phyloP scores from a whole-genome alignment of 345 rosid genomes.

The Turritis glabra region DNA sequence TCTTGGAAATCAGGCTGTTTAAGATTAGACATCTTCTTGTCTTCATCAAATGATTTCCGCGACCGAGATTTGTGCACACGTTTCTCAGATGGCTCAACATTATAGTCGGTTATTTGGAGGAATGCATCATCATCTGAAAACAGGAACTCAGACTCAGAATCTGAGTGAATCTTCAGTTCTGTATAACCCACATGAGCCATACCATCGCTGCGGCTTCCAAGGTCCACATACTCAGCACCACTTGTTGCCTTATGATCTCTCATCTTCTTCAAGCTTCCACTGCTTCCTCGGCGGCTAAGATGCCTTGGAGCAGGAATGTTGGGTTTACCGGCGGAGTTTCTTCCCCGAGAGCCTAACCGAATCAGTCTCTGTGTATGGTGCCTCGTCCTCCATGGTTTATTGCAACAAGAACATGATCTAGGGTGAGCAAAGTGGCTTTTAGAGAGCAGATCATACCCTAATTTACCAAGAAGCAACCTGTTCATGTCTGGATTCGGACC shows the following conservation, averaged over 20 bases:
- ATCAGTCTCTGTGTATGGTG: slow-evolving; percentile 40
- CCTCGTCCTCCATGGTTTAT: slow-evolving; percentile 53
- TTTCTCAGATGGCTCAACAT: slow-evolving; percentile 34
- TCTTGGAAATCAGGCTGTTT: slow-evolving; percentile 25
- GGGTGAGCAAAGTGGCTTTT: slow-evolving; percentile 39
- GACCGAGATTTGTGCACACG: slow-evolving; percentile 30
- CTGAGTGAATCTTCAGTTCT: slow-evolving; percentile 56
- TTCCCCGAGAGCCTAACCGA: slow-evolving; percentile 39
- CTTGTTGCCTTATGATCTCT: slow-evolving; percentile 35
- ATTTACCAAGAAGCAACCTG: slow-evolving; percentile 47
- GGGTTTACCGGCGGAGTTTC: slow-evolving; percentile 31
- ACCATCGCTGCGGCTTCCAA: slow-evolving; percentile 44
- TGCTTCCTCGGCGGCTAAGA: slow-evolving; percentile 37
- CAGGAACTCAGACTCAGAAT: slow-evolving; percentile 54
- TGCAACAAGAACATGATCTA: slow-evolving; percentile 63
- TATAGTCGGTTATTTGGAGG: slow-evolving; percentile 27
- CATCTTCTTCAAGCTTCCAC: slow-evolving; percentile 44
- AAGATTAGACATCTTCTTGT: slow-evolving; percentile 20
- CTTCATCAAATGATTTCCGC: slow-evolving; percentile 20
- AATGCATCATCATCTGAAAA: slow-evolving; percentile 55
- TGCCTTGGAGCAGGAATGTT: slow-evolving; percentile 40
- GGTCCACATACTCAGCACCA: slow-evolving; percentile 19
- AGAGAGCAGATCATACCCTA: slow-evolving; percentile 47
- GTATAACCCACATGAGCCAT: slow-evolving; percentile 54
- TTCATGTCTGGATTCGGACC: slow-evolving; percentile 55